phyloP scores from a whole-genome alignment of 2,329 filamentous ascomycete genomes.

The Venturia nashicola region DNA sequence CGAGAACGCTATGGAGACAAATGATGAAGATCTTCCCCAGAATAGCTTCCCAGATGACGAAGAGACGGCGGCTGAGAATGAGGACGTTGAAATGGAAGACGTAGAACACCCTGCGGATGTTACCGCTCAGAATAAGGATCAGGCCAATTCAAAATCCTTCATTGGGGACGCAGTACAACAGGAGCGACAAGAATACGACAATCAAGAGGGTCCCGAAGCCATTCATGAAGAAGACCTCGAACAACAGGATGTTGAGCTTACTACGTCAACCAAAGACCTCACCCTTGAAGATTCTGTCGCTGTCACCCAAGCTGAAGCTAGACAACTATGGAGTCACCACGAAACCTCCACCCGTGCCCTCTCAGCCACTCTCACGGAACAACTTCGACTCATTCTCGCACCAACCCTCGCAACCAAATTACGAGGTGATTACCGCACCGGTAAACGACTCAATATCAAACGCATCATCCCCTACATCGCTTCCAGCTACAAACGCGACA shows the following conservation, averaged over 20 bases:
- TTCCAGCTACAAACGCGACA: slow-evolving; percentile 95
- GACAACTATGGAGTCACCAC: slow-evolving; percentile 73
- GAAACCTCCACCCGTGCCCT: slow-evolving; percentile 75
- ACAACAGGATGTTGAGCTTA: slow-evolving; percentile 45
- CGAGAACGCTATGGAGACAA: slow-evolving; percentile 25
- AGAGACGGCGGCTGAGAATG: not conserved
- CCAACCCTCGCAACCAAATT: slow-evolving; percentile 94
- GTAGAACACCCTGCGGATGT: slow-evolving; percentile 16
- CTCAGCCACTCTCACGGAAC: slow-evolving; percentile 81
- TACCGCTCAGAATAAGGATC: slow-evolving; percentile 32
- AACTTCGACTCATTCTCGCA: slow-evolving; percentile 87
- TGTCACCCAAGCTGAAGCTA: slow-evolving; percentile 42
- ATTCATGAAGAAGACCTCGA: slow-evolving; percentile 13
- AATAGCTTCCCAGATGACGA: slow-evolving; percentile 7
- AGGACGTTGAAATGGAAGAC: slow-evolving; percentile 11
- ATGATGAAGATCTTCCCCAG: slow-evolving; percentile 37
- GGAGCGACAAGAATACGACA: slow-evolving; percentile 15
- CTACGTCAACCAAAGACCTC: slow-evolving; percentile 41
- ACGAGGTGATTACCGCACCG: slow-evolving; percentile 90
- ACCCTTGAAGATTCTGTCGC: slow-evolving; percentile 21
- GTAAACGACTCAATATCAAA: slow-evolving; percentile 97
- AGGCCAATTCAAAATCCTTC: slow-evolving; percentile 28
- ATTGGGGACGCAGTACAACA: slow-evolving; percentile 24
- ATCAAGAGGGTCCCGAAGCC: slow-evolving; percentile 12
- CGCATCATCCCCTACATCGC: slow-evolving; percentile 99